These are phyloP conservation scores for Magnusiomyces fungicola DNA, from an alignment of 1,139 yeast genomes.

Conservation along the genomic window DNA sequence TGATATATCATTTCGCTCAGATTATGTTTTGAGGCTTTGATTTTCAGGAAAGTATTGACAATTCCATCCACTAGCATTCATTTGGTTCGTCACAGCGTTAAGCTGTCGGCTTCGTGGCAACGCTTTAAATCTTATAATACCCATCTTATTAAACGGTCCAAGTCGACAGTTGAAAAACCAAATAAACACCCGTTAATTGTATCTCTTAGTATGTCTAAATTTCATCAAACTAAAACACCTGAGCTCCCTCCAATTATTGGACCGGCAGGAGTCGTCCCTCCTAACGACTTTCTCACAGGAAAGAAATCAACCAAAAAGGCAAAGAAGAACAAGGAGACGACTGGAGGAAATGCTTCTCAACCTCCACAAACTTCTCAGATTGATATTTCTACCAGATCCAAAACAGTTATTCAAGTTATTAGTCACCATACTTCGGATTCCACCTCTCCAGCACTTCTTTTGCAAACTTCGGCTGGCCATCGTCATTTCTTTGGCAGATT, in stretches of 20 bases:
- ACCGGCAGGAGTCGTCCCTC: constrained; percentile 1
- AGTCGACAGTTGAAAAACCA: no score
- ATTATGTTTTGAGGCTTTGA: no score
- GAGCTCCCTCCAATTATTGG: background rate
- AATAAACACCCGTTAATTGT: background rate
- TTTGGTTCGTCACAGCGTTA: constrained; percentile 3
- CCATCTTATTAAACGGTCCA: background rate
- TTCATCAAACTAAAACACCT: background rate
- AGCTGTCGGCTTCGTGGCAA: background rate
- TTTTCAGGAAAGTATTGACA: no score
- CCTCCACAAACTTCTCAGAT: background rate
- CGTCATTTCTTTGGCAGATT: constrained; percentile 71
- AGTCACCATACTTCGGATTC: constrained; percentile 57
- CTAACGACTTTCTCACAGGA: background rate
- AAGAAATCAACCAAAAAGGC: background rate
- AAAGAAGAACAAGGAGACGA: background rate
- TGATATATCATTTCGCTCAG: no score
- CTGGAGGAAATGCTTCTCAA: background rate
- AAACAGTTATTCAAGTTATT: constrained; percentile 29
- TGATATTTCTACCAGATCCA: constrained; percentile 4
- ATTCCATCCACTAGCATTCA: background rate
- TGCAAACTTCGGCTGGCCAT: constrained; percentile 45
- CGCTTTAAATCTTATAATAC: background rate
- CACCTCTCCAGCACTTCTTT: constrained; percentile 50
- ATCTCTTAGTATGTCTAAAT: background rate